Percentiles rank a stretch among this genome's conserved stretches.
Evolutionary conservation across 2,329 filamentous ascomycete genomes (phyloP).

Genomic region (Sporothrix protearum): DNA sequence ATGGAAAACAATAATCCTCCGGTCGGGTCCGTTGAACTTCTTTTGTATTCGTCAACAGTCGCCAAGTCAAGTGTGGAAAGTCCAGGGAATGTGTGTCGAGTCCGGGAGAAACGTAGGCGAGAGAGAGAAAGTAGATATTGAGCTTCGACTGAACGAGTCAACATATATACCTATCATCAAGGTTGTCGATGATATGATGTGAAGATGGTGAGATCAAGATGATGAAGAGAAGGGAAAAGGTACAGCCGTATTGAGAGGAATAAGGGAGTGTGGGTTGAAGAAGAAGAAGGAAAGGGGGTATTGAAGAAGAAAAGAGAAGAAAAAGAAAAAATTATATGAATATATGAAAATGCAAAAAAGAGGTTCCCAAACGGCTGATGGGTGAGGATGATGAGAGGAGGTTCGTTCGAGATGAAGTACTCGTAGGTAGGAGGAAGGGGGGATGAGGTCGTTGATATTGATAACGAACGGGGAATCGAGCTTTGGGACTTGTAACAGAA

Average conservation of each 20-base stretch:
- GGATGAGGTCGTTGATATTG: conserved; percentile 26
- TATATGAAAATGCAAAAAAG: conserved; percentile 9
- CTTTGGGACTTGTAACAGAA: not conserved
- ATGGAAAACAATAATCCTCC: conserved; percentile 16
- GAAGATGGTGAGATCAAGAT: not conserved
- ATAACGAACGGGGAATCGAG: conserved; percentile 15
- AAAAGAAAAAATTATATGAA: not conserved
- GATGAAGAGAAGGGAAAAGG: conserved; percentile 8
- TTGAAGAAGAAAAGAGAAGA: not conserved
- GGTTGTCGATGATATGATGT: conserved; percentile 15
- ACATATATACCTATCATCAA: not conserved
- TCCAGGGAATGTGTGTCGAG: not conserved
- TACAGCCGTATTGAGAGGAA: not conserved
- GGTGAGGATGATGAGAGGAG: not conserved
- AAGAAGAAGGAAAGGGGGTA: conserved; percentile 10
- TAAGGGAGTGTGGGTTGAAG: conserved; percentile 14
- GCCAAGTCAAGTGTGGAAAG: not conserved
- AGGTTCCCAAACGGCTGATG: conserved; percentile 14
- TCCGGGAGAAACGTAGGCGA: not conserved
- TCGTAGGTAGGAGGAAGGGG: not conserved
- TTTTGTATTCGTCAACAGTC: not conserved
- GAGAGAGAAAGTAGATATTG: conserved; percentile 17
- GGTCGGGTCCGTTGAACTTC: conserved; percentile 8
- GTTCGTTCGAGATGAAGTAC: conserved; percentile 8
- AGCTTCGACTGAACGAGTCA: conserved; percentile 28